Percentiles rank a stretch among this genome's conserved stretches.
Evolutionary conservation across 108 stramenopile genomes (phyloP).

Genomic region (Pseudonitzschia multiseries): DNA sequence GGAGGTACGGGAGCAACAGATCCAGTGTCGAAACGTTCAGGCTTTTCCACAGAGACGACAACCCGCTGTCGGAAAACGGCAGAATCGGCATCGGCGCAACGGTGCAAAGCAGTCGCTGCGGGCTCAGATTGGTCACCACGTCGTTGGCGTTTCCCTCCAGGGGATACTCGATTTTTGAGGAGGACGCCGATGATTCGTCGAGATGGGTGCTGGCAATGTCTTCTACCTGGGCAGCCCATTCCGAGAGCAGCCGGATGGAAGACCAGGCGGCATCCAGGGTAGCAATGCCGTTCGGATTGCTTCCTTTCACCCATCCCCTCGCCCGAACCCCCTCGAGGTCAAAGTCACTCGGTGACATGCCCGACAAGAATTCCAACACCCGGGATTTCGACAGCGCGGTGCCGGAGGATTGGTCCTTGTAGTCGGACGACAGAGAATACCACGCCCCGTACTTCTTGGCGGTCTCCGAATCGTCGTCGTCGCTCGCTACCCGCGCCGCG

Average conservation of each 20-base stretch:
- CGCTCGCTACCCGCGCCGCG: conserved; percentile 9
- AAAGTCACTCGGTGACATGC: conserved; percentile 20
- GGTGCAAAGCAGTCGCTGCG: conserved; percentile 24
- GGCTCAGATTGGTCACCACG: conserved; percentile 23
- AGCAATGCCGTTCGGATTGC: background rate
- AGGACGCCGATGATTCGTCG: background rate
- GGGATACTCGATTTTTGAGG: background rate
- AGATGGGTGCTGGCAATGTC: conserved; percentile 25
- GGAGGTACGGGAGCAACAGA: conserved; percentile 29
- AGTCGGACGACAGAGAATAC: conserved; percentile 17
- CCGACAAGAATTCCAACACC: conserved; percentile 17
- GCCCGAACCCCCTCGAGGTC: conserved; percentile 25
- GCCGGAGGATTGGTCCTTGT: background rate
- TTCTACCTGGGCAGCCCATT: conserved; percentile 34
- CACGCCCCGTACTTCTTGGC: conserved; percentile 28
- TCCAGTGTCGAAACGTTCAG: conserved; percentile 30
- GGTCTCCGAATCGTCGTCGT: conserved; percentile 11
- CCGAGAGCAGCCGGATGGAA: conserved; percentile 26
- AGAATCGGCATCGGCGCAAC: conserved; percentile 24
- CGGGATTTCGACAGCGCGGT: conserved; percentile 8
- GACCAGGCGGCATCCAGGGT: conserved; percentile 23
- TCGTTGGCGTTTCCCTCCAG: background rate
- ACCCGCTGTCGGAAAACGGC: conserved; percentile 5
- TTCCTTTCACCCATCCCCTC: conserved; percentile 21
- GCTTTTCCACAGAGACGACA: conserved; percentile 18